phyloP scores from a whole-genome alignment of 83 land plant genomes.

The Larix sibirica region DNA sequence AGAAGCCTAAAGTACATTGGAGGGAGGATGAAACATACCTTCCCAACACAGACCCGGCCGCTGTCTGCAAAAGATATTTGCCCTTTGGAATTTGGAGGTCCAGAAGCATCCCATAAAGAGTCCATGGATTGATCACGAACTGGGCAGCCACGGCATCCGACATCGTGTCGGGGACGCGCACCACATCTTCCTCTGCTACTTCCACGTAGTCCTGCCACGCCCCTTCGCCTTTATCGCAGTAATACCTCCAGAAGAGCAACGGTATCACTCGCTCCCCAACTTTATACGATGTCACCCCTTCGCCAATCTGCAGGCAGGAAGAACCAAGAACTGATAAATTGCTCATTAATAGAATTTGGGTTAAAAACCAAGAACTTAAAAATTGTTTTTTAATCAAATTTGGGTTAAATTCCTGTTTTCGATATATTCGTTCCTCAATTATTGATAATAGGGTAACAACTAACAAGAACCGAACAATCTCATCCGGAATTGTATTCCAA shows the following conservation, averaged over 20 bases:
- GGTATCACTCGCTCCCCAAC: constrained; percentile 42
- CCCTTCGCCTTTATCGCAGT: constrained; percentile 26
- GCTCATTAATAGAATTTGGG: too few relatives aligned
- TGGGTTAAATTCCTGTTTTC: too few relatives aligned
- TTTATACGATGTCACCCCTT: constrained; percentile 30
- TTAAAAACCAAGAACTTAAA: background rate
- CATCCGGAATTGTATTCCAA: too few relatives aligned
- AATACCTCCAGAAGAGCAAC: constrained; percentile 24
- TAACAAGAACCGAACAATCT: background rate
- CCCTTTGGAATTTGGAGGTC: constrained; percentile 35
- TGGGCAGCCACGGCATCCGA: constrained; percentile 42
- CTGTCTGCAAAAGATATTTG: constrained; percentile 32
- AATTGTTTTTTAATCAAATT: background rate
- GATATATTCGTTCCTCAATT: too few relatives aligned
- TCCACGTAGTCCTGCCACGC: constrained; percentile 52
- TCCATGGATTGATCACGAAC: constrained; percentile 44
- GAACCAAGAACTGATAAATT: background rate
- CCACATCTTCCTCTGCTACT: constrained; percentile 27
- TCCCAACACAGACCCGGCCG: constrained; percentile 36
- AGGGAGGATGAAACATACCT: constrained; percentile 13
- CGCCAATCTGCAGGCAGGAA: constrained; percentile 28
- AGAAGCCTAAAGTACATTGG: background rate
- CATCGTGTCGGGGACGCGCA: constrained; percentile 27
- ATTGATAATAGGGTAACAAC: too few relatives aligned
- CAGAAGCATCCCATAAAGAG: constrained; percentile 26